Evolutionary conservation across 75 land plant genomes (phyloP).

Genomic region (Picea glauca): DNA sequence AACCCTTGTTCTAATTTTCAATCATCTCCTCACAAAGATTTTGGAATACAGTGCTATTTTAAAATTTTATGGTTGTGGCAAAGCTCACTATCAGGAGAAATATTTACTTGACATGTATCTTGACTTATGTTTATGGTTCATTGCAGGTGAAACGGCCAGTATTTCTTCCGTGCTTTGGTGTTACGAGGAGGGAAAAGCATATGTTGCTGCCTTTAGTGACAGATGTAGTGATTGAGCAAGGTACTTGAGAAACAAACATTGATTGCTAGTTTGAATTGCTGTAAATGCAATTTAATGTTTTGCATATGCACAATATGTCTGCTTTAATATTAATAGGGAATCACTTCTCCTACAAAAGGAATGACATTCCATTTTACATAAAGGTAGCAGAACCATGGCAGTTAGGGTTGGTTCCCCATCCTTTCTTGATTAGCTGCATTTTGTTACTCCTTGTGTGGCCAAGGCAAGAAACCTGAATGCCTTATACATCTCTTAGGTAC

Average conservation of each 20-base stretch:
- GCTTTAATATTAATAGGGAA: too few species aligned
- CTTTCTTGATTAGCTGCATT: too few species aligned
- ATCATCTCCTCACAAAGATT: neutral
- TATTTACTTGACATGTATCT: neutral
- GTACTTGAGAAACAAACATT: constrained; percentile 19
- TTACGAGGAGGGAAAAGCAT: constrained; percentile 68
- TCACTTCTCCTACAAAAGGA: too few species aligned
- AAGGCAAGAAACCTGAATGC: too few species aligned
- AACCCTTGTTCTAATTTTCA: too few species aligned
- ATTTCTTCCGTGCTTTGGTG: constrained; percentile 73
- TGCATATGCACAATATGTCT: too few species aligned
- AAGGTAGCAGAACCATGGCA: too few species aligned
- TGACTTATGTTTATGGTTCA: neutral
- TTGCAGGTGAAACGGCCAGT: constrained; percentile 45
- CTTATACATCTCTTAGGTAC: too few species aligned
- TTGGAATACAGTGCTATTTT: neutral
- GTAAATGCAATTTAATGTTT: neutral
- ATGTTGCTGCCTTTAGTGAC: constrained; percentile 64
- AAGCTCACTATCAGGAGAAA: neutral
- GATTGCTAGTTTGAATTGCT: constrained; percentile 6
- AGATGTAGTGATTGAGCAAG: constrained; percentile 82
- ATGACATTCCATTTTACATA: too few species aligned
- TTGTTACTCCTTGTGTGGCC: too few species aligned
- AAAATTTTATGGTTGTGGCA: neutral
- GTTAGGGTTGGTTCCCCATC: too few species aligned